Percentiles rank a stretch among this genome's conserved stretches.
Evolutionary conservation across 768 basidiomycete species (phyloP).

Genomic region (Tulasnella sp.): DNA sequence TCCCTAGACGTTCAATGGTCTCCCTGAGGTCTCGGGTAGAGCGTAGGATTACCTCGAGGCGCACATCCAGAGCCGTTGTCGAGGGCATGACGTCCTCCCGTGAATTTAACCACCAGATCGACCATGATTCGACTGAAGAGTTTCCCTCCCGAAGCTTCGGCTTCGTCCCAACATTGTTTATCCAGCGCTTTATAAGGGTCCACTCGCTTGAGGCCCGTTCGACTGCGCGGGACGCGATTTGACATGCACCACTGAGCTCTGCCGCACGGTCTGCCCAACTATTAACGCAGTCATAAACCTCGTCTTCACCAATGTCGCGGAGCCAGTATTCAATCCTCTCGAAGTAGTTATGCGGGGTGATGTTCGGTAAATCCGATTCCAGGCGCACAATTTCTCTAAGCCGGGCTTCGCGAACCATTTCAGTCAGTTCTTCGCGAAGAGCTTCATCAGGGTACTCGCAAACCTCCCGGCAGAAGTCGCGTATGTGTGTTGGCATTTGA

Average conservation of each 20-base stretch:
- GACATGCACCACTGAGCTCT: neutral
- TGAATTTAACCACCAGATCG: neutral
- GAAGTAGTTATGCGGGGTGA: neutral
- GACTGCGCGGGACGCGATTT: conserved; percentile 31
- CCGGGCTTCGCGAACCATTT: neutral
- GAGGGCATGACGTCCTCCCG: neutral
- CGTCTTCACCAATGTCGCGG: neutral
- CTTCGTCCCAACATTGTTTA: neutral
- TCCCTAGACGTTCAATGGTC: neutral
- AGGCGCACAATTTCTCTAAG: neutral
- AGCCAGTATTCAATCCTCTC: neutral
- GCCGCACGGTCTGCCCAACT: neutral
- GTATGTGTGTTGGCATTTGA: neutral
- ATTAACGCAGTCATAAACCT: neutral
- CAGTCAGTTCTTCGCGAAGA: neutral
- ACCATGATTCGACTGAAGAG: neutral
- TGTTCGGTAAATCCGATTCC: neutral
- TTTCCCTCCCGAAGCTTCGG: neutral
- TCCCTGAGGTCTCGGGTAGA: neutral
- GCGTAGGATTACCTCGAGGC: neutral
- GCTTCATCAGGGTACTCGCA: neutral
- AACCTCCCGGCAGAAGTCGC: neutral
- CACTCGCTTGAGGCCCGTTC: conserved; percentile 25
- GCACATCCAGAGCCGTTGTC: neutral
- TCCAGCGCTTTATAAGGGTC: neutral